Evolutionary conservation across 352 stramenopile genomes (phyloP).

Genomic region (Blastocystis sp.): DNA sequence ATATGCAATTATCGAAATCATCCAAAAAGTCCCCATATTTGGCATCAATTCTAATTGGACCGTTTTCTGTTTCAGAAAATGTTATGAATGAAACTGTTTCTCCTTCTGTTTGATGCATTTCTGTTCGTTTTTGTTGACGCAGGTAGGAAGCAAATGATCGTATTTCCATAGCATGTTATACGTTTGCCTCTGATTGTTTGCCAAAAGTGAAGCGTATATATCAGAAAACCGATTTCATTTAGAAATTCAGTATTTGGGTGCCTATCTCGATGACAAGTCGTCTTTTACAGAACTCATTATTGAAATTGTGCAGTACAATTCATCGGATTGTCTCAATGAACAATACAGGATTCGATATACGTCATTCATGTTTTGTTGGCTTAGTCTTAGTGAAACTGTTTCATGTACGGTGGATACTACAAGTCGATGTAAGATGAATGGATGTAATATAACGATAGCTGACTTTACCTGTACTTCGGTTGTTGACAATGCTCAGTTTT

Average conservation of each 20-base stretch:
- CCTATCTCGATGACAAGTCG: neutral
- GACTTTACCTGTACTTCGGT: neutral
- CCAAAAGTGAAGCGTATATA: neutral
- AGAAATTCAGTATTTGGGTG: constrained; percentile 43
- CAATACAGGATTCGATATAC: neutral
- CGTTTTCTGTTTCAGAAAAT: neutral
- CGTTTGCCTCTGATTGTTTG: constrained; percentile 1
- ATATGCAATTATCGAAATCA: too few relatives aligned
- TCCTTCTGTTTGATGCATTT: neutral
- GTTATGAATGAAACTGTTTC: neutral
- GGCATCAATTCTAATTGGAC: neutral
- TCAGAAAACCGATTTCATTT: neutral
- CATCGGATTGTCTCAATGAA: neutral
- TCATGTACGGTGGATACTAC: neutral
- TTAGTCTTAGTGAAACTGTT: constrained; percentile 14
- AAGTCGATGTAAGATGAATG: neutral
- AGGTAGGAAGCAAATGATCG: neutral
- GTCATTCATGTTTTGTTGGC: neutral
- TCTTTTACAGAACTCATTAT: neutral
- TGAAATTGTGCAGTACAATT: constrained; percentile 26
- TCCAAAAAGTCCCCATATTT: neutral
- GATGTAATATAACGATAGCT: neutral
- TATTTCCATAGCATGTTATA: neutral
- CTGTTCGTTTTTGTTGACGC: neutral
- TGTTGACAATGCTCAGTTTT: neutral